Evolutionary conservation across 345 rosid genomes (phyloP), one percentile per base, ranked within the genome.

Genomic region (Geranium rotundifolium): DNA sequence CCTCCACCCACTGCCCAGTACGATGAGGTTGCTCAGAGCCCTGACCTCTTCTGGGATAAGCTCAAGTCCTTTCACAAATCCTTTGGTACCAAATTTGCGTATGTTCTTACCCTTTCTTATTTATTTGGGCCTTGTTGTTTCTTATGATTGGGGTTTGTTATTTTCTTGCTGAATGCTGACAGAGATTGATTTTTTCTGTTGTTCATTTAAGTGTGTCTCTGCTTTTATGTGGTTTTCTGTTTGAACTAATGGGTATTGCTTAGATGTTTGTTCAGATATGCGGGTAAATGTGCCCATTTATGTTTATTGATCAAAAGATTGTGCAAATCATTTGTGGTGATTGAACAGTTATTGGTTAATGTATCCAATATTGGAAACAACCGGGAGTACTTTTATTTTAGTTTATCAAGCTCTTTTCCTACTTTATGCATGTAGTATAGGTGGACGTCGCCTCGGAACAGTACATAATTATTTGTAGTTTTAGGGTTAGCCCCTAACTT

Each of bases 21-120:
- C 56, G 80, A 87, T 55, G 89, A 91, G 64, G 76, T 89, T 70
- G 76, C 74, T 66, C 90, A 76, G 63, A 81, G 67, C 71, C 62
- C 92, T 8, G 77, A 71, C 58, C 88, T 86, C 76, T 91, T 89
- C 80, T 81, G 85, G 88, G 86, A 79, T 65, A 84, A 82, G 76
- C 85, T 91, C 64, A 71, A 62, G 59, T 77, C 79, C 78, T 79
- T 86, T 54, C 86, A 78, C 58, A 65, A 66, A 27, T 73, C 81
- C 0, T 68, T 74, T 61, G 84, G 76, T 57, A 70, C 75, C 62
- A 80, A 79, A 62, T 78, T 89, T 76, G 76, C 72, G 98, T 86
- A 39, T 74, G 86, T 68, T 52, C 46, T 29, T 18, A 64, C 55
- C 49, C 50, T 17, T 15, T 20, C 10, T 10, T 18, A 1, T 62